Base-by-base conservation (phyloP, 345 rosid species). In the Murraya koenigii region DNA sequence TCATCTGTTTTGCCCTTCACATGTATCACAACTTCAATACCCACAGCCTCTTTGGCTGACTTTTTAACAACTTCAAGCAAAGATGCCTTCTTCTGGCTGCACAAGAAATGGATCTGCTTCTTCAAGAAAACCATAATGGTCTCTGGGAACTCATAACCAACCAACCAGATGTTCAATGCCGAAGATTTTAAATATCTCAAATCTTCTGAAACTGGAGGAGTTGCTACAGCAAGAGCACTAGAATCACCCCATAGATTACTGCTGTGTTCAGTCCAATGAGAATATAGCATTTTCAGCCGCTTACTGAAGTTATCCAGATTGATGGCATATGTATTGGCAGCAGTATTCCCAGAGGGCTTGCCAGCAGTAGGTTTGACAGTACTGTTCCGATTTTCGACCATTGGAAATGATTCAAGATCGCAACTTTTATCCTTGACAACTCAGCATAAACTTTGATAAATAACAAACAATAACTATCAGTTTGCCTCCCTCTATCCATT, bases 91-190 rank as follows among this genome's bases (percentile, higher is more conserved):
- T 82, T 86, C 79, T 83, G 86, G 75, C 85, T 86, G 60, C 87
- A 81, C 47, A 88, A 80, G 73, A 88, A 66, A 75, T 88, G 89
- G 11, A 88, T 81, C 69, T 88, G 88, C 72, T 83, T 86, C 83
- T 77, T 86, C 80, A 75, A 39, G 77, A 86, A 88, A 78, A 88
- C 86, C 86, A 88, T 88, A 20, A 86, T 83, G 4, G 91, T 88
- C 75, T 86, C 89, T 1, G 89, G 89, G 60, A 88, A 88, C 81
- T 88, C 91, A 56, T 84, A 84, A 22, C 89, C 89, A 58, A 84
- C 32, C 73, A 88, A 77, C 88, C 91, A 88, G 17, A 83, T 75
- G 36, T 86, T 86, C 74, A 88, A 76, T 0, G 91, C 89, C 1
- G 89, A 86, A 30, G 91, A 88, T 71, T 88, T 86, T 44, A 86